These are phyloP conservation scores for Aspergillus oerlinghausenensis DNA, from an alignment of 2,329 filamentous ascomycete genomes.

Conservation along the genomic window DNA sequence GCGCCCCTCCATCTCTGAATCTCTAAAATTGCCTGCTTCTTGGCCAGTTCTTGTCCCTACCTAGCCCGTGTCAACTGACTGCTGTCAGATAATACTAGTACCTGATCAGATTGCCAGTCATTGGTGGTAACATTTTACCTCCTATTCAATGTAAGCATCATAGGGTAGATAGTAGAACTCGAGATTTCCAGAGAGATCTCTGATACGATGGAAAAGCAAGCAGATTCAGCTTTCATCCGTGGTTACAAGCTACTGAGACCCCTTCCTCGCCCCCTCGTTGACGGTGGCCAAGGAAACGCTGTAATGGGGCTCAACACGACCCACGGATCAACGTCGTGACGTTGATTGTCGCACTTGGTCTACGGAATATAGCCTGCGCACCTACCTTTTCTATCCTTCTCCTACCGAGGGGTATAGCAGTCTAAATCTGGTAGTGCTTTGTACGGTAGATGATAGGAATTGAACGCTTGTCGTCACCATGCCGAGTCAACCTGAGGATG, in stretches of 20 bases:
- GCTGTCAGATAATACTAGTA: background rate
- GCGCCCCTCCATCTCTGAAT: background rate
- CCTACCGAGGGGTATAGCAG: background rate
- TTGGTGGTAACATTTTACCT: background rate
- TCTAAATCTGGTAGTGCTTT: too few species aligned
- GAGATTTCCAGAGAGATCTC: too few species aligned
- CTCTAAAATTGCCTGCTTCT: background rate
- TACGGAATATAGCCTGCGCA: background rate
- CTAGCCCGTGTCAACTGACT: background rate
- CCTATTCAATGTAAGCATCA: background rate
- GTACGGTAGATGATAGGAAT: too few species aligned
- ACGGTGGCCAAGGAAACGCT: background rate
- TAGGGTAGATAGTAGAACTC: background rate
- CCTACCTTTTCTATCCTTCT: background rate
- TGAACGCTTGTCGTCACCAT: too few species aligned
- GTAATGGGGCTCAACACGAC: background rate
- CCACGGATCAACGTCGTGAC: slow-evolving; percentile 1
- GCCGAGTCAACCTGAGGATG: too few species aligned
- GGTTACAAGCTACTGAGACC: slow-evolving; percentile 7
- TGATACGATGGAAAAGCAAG: background rate
- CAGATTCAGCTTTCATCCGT: slow-evolving; percentile 4
- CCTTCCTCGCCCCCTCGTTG: background rate
- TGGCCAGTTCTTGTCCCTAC: background rate
- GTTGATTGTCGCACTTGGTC: background rate
- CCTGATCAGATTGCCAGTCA: background rate